Percentiles rank a stretch among this genome's conserved stretches.
These are phyloP conservation scores for Syzygium aqueum DNA, from an alignment of 345 rosid species.

Conservation along the genomic window DNA sequence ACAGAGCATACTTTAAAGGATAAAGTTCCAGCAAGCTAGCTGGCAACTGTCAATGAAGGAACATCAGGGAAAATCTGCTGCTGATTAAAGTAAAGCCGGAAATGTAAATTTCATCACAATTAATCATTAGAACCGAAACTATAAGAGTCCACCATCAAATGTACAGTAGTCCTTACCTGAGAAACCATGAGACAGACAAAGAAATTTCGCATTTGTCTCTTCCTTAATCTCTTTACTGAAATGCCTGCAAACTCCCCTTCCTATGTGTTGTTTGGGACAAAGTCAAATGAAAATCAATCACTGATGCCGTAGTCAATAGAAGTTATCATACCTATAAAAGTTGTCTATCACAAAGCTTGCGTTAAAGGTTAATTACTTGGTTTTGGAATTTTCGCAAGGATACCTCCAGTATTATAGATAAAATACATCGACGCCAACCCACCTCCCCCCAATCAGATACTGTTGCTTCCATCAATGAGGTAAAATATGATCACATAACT, in stretches of 20 bases:
- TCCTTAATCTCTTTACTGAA: slow-evolving; percentile 78
- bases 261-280: slow-evolving; percentile 16
- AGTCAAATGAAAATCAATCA: neutral
- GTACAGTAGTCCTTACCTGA: slow-evolving; percentile 44
- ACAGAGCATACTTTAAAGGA: neutral
- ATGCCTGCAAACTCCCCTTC: slow-evolving; percentile 83
- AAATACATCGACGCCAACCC: no score
- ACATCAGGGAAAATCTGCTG: neutral
- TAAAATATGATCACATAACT: no score
- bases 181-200: slow-evolving; percentile 90
- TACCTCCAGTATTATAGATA: no score
- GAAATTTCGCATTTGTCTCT: slow-evolving; percentile 90
- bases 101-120: neutral
- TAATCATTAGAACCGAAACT: neutral
- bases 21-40: neutral
- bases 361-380: no score
- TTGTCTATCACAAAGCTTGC: neutral
- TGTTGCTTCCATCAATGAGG: no score
- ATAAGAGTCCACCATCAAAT: neutral
- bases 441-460: no score
- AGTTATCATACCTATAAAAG: neutral
- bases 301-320: neutral
- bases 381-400: no score
- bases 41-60: neutral
- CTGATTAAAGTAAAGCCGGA: neutral